These are phyloP conservation scores for Penicillium paradoxum DNA, from an alignment of 495 filamentous ascomycete species.

Conservation along the genomic window DNA sequence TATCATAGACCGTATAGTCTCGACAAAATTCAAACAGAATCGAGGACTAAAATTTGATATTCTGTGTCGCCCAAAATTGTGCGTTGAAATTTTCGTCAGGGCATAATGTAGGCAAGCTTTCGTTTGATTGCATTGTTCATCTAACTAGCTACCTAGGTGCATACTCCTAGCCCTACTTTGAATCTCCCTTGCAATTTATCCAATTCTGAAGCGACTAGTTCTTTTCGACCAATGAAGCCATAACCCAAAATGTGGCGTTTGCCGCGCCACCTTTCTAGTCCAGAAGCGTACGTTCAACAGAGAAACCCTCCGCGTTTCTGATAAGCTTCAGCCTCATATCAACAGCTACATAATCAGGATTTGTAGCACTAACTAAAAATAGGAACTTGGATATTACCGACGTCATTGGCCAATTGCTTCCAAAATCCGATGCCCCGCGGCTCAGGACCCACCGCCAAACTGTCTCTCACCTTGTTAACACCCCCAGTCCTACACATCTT, in stretches of 20 bases:
- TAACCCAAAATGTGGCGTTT: too few relatives aligned
- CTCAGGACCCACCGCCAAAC: conserved; percentile 7
- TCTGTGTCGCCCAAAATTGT: not conserved
- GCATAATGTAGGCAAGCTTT: not conserved
- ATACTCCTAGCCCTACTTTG: too few relatives aligned
- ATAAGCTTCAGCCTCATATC: not conserved
- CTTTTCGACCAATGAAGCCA: too few relatives aligned
- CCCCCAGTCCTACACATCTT: not conserved
- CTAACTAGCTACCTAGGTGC: too few relatives aligned
- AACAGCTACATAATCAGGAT: not conserved
- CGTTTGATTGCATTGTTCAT: not conserved
- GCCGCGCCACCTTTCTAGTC: too few relatives aligned
- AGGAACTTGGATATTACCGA: not conserved
- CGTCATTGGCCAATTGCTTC: conserved; percentile 2
- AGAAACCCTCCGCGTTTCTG: not conserved
- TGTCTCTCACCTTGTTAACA: not conserved
- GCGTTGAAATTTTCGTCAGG: not conserved
- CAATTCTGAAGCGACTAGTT: too few relatives aligned
- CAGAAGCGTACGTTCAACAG: too few relatives aligned
- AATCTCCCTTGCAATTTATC: too few relatives aligned
- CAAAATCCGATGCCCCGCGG: conserved; percentile 1
- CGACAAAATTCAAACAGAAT: too few relatives aligned
- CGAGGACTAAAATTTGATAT: too few relatives aligned
- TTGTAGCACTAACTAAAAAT: not conserved
- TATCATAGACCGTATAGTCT: too few relatives aligned